These are phyloP conservation scores for Cladosporium halotolerans DNA, from an alignment of 2,329 filamentous ascomycete species.

Conservation along the genomic window DNA sequence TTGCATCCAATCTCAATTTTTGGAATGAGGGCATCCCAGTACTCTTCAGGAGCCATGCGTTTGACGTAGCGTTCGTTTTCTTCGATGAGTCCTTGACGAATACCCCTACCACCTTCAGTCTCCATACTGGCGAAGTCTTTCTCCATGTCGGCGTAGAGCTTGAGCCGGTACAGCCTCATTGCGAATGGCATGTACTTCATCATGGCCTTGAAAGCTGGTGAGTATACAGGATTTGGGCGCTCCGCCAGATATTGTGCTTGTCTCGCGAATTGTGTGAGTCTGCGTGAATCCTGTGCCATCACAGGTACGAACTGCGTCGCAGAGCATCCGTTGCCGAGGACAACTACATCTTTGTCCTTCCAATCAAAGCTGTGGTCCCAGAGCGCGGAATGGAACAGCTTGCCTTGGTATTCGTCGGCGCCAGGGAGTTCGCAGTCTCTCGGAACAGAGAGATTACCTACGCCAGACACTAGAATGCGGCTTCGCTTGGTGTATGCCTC, in stretches of 20 bases:
- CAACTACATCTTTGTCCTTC: constrained; percentile 25
- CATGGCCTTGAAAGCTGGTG: constrained; percentile 34
- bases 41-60: constrained; percentile 37
- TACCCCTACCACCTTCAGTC: constrained; percentile 32
- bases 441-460: constrained; percentile 25
- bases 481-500: constrained; percentile 17
- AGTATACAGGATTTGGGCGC: constrained; percentile 39
- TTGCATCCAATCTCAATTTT: constrained; percentile 61
- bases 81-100: constrained; percentile 33
- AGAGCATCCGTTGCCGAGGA: constrained; percentile 32
- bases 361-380: constrained; percentile 30
- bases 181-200: constrained; percentile 42
- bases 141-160: constrained; percentile 40
- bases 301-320: constrained; percentile 36
- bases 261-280: constrained; percentile 30
- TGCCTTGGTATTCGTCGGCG: constrained; percentile 31
- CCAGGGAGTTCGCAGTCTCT: constrained; percentile 24
- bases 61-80: constrained; percentile 40
- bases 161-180: constrained; percentile 40
- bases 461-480: constrained; percentile 25
- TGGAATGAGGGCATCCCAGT: constrained; percentile 49
- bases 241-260: constrained; percentile 36
- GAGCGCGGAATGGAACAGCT: constrained; percentile 30
- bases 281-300: constrained; percentile 27
- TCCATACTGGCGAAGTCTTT: constrained; percentile 39